These are phyloP conservation scores for Sonneratia caseolaris DNA, from an alignment of 345 rosid species.

Conservation along the genomic window DNA sequence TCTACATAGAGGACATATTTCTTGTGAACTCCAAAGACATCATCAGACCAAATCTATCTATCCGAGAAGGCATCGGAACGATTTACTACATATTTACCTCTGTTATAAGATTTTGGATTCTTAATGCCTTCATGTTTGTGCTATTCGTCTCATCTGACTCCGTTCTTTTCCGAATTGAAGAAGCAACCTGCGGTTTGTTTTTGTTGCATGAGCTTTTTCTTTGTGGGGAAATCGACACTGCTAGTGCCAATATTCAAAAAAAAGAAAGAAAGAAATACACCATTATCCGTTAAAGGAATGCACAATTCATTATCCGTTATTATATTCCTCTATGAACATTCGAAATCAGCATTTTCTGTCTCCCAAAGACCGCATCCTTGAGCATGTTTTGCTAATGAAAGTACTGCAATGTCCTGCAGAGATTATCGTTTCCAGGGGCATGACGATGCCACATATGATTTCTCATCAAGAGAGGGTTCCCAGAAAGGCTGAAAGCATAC, in stretches of 20 bases:
- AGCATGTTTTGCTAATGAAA: background rate
- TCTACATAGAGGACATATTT: constrained; percentile 55
- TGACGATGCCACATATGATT: constrained; percentile 62
- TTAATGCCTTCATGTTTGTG: background rate
- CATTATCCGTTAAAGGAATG: too few relatives aligned
- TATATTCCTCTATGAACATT: background rate
- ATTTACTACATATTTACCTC: background rate
- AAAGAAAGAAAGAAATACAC: too few relatives aligned
- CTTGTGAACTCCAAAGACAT: constrained; percentile 57
- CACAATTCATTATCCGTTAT: too few relatives aligned
- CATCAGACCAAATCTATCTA: constrained; percentile 54
- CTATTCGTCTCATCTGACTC: too few relatives aligned
- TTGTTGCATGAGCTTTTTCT: too few relatives aligned
- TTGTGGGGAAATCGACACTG: too few relatives aligned
- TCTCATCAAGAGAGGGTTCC: constrained; percentile 35
- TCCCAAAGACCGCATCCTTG: background rate
- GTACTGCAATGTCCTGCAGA: constrained; percentile 23
- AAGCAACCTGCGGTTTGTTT: too few relatives aligned
- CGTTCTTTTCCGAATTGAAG: too few relatives aligned
- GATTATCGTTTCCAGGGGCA: constrained; percentile 60
- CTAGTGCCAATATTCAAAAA: too few relatives aligned
- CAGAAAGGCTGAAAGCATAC: constrained; percentile 33
- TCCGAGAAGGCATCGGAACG: constrained; percentile 62
- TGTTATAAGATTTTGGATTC: too few relatives aligned
- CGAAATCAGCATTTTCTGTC: too few relatives aligned